These are phyloP conservation scores for Oxyria digyna DNA, from an alignment of 148 eudicot genomes.

Conservation along the genomic window DNA sequence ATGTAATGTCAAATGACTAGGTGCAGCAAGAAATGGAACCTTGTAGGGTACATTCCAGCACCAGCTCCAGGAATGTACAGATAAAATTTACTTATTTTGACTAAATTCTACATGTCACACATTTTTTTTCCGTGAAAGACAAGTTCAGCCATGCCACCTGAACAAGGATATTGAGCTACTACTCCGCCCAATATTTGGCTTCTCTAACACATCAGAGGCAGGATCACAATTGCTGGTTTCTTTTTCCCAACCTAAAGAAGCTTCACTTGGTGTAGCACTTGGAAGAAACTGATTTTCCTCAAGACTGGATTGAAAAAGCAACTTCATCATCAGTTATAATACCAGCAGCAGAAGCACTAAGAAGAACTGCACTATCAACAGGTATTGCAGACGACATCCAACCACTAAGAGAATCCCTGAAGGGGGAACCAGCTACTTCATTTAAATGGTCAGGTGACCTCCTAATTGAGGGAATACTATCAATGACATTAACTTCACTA, in stretches of 20 bases:
- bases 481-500: constrained; percentile 49
- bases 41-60: too few species aligned
- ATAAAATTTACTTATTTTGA: too few species aligned
- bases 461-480: constrained; percentile 25
- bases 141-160: constrained; percentile 32
- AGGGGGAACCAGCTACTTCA: constrained; percentile 29
- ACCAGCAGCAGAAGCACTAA: constrained; percentile 79
- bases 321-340: constrained; percentile 46
- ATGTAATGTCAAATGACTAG: too few species aligned
- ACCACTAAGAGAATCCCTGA: constrained; percentile 21
- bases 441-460: constrained; percentile 24
- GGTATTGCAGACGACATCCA: constrained; percentile 86
- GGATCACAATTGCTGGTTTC: constrained; percentile 35
- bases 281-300: constrained; percentile 46
- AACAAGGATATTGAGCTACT: constrained; percentile 50
- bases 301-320: constrained; percentile 34
- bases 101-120: too few species aligned
- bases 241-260: constrained; percentile 49
- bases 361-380: constrained; percentile 58
- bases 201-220: constrained; percentile 35
- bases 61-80: too few species aligned
- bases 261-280: constrained; percentile 46
- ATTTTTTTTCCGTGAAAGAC: too few species aligned
- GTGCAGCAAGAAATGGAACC: too few species aligned
- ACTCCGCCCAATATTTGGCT: constrained; percentile 33